A percentile compares a stretch with the other conserved stretches of the same genome.
Evolutionary conservation across 345 rosid species (phyloP).

Genomic region (Acer saccharum): DNA sequence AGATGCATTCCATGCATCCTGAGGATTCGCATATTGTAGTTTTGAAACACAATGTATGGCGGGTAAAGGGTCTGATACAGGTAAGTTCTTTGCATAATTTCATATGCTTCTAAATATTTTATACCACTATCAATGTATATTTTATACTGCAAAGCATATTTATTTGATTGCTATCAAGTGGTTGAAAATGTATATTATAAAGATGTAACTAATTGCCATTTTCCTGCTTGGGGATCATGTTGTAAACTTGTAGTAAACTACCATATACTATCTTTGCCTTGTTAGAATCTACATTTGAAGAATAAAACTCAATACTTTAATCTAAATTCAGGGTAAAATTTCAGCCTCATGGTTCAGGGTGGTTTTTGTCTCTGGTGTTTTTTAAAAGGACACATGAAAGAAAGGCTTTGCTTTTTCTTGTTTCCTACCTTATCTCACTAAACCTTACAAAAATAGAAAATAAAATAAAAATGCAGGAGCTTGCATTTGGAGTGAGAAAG

Average conservation of each 20-base stretch:
- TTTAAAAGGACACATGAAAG: background rate
- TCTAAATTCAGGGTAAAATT: background rate
- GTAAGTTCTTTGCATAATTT: slow-evolving; percentile 33
- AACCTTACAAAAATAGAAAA: background rate
- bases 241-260: no score
- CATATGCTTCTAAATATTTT: background rate
- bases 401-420: background rate
- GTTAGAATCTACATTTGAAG: background rate
- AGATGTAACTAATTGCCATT: background rate
- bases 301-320: background rate
- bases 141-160: background rate
- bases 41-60: slow-evolving; percentile 93
- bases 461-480: background rate
- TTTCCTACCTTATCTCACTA: background rate
- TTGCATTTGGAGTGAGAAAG: background rate
- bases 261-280: background rate
- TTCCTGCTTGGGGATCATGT: background rate
- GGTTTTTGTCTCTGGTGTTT: slow-evolving; percentile 12
- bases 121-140: background rate
- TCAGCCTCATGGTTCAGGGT: background rate
- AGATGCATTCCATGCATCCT: slow-evolving; percentile 85
- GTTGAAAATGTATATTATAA: background rate
- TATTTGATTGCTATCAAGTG: background rate
- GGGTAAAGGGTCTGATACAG: slow-evolving; percentile 97
- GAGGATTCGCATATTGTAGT: slow-evolving; percentile 87